These are phyloP conservation scores for Maudiozyma saulgeensis DNA, from an alignment of 805 yeast genomes.

Conservation along the genomic window DNA sequence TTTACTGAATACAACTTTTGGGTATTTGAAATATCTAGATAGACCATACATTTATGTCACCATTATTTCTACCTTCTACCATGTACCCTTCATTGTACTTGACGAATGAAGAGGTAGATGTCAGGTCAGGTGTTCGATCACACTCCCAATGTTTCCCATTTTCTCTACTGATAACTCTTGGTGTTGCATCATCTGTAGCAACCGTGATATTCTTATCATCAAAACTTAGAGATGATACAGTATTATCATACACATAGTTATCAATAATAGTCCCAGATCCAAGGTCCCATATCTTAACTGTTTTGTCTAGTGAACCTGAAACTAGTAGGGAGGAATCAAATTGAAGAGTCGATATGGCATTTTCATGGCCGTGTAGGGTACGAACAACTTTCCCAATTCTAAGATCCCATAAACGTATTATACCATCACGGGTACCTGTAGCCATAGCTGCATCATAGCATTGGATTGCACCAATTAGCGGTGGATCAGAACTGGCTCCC, in stretches of 20 bases:
- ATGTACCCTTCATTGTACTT: conserved; percentile 55
- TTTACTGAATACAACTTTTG: too few species aligned
- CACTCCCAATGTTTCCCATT: conserved; percentile 45
- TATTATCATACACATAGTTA: conserved; percentile 49
- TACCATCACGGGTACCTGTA: conserved; percentile 67
- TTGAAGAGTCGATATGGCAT: conserved; percentile 55
- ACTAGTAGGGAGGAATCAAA: conserved; percentile 54
- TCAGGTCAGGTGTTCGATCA: conserved; percentile 36
- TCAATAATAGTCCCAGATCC: conserved; percentile 54
- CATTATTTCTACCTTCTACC: conserved; percentile 53
- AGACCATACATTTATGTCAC: conserved; percentile 60
- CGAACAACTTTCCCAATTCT: conserved; percentile 59
- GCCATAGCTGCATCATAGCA: conserved; percentile 69
- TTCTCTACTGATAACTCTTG: conserved; percentile 48
- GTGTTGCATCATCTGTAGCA: conserved; percentile 37
- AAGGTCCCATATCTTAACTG: conserved; percentile 62
- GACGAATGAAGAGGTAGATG: conserved; percentile 61
- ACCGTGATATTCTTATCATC: conserved; percentile 49
- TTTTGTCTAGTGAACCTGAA: conserved; percentile 55
- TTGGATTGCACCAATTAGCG: conserved; percentile 57
- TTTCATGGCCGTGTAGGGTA: conserved; percentile 56
- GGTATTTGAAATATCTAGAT: conserved; percentile 12
- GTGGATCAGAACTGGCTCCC: conserved; percentile 11
- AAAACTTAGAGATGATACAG: conserved; percentile 48
- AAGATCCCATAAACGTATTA: conserved; percentile 67